Evolutionary conservation across 1,284 basidiomycete species (phyloP), one percentile per base, ranked within the genome.

Genomic region (Caloboletus inedulis): DNA sequence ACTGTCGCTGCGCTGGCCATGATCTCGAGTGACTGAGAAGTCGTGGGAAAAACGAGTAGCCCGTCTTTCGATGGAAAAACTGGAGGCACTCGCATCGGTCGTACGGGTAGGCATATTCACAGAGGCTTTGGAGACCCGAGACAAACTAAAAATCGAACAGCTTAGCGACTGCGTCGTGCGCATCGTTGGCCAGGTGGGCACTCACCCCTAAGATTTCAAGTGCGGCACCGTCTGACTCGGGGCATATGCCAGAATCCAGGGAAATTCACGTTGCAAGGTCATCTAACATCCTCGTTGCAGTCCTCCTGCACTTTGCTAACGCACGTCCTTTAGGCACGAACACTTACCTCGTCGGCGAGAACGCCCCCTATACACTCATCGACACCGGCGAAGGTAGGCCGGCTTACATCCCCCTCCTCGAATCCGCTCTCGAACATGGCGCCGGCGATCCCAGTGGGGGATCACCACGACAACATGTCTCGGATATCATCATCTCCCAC

Each of bases 401-500:
- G 0, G 77, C 76, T 34, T 96, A 94, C 64, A 77, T 86, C 39
- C 77, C 86, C 34, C 47, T 84, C 52, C 80, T 97, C 51, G 73
- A 85, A 62, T 69, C 77, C 40, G 84, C 83, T 12, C 73, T 91
- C 19, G 64, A 68, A 41, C 59, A 54, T 23, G 61, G 54, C 31
- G 2, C 4, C 25, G 12, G 12, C 9, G 70, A 74, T 21, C 53
- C 64, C 3, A 56, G 64, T 12, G 18, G 21, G 13, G 66, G 74
- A 36, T 59, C 70, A 3, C 57, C 60, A 4, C 70, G 73, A 36
- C 75, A 79, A 12, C 75, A 85, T 57, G 68, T 95, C 42, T 89
- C 88, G 18, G 90, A 95, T 66, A 90, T 98, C 63, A 79, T 98
- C 60, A 73, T 98, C 43, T 94, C 94, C 0, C 96, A 98, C 69